These are phyloP conservation scores for Calocybe indica DNA, from an alignment of 768 basidiomycete genomes.

Conservation along the genomic window DNA sequence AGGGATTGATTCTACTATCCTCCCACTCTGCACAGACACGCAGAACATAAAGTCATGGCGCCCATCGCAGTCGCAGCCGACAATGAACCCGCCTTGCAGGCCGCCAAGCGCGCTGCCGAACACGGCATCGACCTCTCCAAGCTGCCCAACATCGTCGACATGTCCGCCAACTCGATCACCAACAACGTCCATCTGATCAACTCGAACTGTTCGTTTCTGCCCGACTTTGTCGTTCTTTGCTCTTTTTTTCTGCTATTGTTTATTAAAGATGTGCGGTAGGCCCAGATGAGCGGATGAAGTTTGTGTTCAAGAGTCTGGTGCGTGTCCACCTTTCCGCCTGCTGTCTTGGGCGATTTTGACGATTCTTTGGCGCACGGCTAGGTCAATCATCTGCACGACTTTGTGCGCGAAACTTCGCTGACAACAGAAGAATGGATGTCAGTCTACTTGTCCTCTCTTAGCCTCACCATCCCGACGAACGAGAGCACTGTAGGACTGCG, in stretches of 20 bases:
- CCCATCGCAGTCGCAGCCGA: slow-evolving; percentile 1
- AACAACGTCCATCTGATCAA: slow-evolving; percentile 33
- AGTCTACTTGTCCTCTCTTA: slow-evolving; percentile 5
- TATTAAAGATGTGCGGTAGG: slow-evolving; percentile 14
- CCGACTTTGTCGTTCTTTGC: neutral
- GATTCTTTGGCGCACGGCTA: slow-evolving; percentile 14
- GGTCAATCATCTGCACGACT: slow-evolving; percentile 67
- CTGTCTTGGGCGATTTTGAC: too few species aligned
- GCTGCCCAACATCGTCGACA: slow-evolving; percentile 32
- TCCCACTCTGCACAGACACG: neutral
- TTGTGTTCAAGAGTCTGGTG: slow-evolving; percentile 38
- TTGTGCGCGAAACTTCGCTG: slow-evolving; percentile 66
- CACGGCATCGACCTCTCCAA: slow-evolving; percentile 35
- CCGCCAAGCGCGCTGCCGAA: slow-evolving; percentile 22
- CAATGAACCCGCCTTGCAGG: slow-evolving; percentile 18
- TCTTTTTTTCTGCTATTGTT: neutral
- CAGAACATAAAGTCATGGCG: neutral
- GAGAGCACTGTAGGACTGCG: slow-evolving; percentile 31
- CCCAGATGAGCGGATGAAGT: slow-evolving; percentile 33
- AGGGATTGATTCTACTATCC: neutral
- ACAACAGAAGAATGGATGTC: slow-evolving; percentile 86
- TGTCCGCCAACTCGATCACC: slow-evolving; percentile 36
- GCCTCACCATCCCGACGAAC: slow-evolving; percentile 4
- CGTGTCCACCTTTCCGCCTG: slow-evolving; percentile 3
- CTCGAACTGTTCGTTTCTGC: slow-evolving; percentile 25